These are phyloP conservation scores for Globisporangium mamillatum DNA, from an alignment of 352 stramenopile genomes.

Conservation along the genomic window DNA sequence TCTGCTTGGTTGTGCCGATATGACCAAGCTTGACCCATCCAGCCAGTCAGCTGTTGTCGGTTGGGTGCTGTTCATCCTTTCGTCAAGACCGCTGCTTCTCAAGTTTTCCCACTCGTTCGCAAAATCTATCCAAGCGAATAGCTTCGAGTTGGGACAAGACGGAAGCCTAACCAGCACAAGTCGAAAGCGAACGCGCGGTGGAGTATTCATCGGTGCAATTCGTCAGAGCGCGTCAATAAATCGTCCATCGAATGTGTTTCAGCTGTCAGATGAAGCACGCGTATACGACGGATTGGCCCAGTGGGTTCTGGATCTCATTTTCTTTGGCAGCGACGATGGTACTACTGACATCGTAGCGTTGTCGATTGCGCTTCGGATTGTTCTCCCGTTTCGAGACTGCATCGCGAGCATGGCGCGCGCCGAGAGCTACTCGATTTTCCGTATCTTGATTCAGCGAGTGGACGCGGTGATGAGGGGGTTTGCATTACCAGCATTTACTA, in stretches of 20 bases:
- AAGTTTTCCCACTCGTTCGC: slow-evolving; percentile 16
- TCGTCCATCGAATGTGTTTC: neutral
- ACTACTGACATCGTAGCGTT: slow-evolving; percentile 30
- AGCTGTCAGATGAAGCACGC: slow-evolving; percentile 5
- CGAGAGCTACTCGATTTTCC: slow-evolving; percentile 40
- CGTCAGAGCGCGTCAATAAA: neutral
- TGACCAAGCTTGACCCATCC: slow-evolving; percentile 3
- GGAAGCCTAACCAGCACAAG: slow-evolving; percentile 18
- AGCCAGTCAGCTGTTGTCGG: slow-evolving; percentile 7
- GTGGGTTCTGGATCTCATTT: slow-evolving; percentile 44
- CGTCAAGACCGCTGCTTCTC: slow-evolving; percentile 14
- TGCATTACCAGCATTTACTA: slow-evolving; percentile 22
- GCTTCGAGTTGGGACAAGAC: slow-evolving; percentile 15
- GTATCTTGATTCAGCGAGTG: slow-evolving; percentile 42
- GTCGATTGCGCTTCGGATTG: slow-evolving; percentile 33
- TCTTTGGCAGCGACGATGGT: slow-evolving; percentile 30
- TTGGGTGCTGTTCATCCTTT: slow-evolving; percentile 16
- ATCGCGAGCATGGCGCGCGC: slow-evolving; percentile 33
- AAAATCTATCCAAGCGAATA: slow-evolving; percentile 16
- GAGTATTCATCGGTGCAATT: slow-evolving; percentile 7
- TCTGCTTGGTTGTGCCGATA: slow-evolving; percentile 14
- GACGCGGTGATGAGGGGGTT: slow-evolving; percentile 42
- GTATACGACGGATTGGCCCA: slow-evolving; percentile 32
- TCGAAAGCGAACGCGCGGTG: slow-evolving; percentile 15
- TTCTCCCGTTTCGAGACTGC: slow-evolving; percentile 47